Evolutionary conservation across 2,329 filamentous ascomycete species (phyloP).

Genomic region (Talaromyces sp.): DNA sequence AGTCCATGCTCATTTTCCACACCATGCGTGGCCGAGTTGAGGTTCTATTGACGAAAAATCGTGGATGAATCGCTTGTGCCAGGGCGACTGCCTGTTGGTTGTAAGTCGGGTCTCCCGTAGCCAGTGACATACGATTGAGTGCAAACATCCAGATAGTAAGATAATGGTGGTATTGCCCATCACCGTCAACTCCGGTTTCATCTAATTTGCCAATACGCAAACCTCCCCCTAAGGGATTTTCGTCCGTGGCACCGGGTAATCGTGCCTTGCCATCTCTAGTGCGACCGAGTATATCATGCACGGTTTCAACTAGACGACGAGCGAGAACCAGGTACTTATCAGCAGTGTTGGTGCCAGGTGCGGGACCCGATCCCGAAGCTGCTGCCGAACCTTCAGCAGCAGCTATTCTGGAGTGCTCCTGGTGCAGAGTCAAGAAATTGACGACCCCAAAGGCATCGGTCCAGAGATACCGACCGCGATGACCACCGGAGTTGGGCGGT

Average conservation of each 20-base stretch:
- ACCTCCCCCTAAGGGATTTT: constrained; percentile 54
- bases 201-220: constrained; percentile 58
- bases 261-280: constrained; percentile 50
- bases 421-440: constrained; percentile 57
- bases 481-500: constrained; percentile 53
- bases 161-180: constrained; percentile 64
- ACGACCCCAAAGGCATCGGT: constrained; percentile 61
- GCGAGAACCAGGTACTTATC: constrained; percentile 52
- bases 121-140: constrained; percentile 54
- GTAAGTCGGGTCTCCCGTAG: constrained; percentile 47
- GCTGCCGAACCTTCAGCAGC: constrained; percentile 6
- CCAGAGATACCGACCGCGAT: constrained; percentile 61
- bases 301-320: constrained; percentile 48
- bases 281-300: constrained; percentile 55
- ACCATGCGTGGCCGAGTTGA: constrained; percentile 46
- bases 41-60: constrained; percentile 48
- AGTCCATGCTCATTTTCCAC: constrained; percentile 57
- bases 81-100: constrained; percentile 55
- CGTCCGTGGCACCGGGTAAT: constrained; percentile 54
- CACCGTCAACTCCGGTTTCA: constrained; percentile 51
- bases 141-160: constrained; percentile 64
- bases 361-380: not conserved
- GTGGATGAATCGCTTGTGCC: constrained; percentile 54
- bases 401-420: constrained; percentile 32
- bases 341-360: constrained; percentile 15